phyloP scores from a whole-genome alignment of 2,329 filamentous ascomycete genomes.

The Colletotrichum sp. region DNA sequence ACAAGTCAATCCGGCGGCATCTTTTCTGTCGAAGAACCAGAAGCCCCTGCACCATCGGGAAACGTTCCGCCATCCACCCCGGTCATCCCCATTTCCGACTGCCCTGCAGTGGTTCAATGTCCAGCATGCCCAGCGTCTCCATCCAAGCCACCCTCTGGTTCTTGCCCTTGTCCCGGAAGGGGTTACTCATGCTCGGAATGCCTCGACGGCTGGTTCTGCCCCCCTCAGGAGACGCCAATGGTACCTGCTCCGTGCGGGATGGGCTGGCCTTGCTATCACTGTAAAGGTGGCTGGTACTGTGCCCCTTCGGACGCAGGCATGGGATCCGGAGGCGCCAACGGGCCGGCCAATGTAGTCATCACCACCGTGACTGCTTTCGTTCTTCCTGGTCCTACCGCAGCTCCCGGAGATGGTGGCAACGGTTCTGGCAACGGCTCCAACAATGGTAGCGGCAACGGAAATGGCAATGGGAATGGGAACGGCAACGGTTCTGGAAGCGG shows the following conservation, averaged over 20 bases:
- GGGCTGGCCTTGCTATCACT: slow-evolving; percentile 37
- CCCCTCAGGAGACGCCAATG: slow-evolving; percentile 34
- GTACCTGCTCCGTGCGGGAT: slow-evolving; percentile 31
- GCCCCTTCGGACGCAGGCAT: neutral
- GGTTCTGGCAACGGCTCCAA: neutral
- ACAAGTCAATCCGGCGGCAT: neutral
- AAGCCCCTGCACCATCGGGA: neutral
- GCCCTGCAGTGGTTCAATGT: slow-evolving; percentile 18
- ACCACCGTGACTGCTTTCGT: slow-evolving; percentile 10
- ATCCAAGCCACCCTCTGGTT: neutral
- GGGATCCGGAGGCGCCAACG: neutral
- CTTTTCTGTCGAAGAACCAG: neutral
- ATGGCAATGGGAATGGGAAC: neutral
- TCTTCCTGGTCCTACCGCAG: neutral
- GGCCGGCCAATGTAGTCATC: neutral
- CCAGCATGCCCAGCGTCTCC: slow-evolving; percentile 22
- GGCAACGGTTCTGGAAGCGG: neutral
- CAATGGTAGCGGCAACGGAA: neutral
- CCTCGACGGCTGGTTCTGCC: slow-evolving; percentile 35
- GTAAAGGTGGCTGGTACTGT: slow-evolving; percentile 33
- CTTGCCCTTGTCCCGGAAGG: slow-evolving; percentile 26
- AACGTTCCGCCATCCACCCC: neutral
- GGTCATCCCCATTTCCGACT: slow-evolving; percentile 12
- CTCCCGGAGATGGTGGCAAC: neutral
- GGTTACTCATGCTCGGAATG: slow-evolving; percentile 34